These are phyloP conservation scores for Zizania latifolia DNA, from an alignment of 176 grass and related monocot species.

Conservation along the genomic window DNA sequence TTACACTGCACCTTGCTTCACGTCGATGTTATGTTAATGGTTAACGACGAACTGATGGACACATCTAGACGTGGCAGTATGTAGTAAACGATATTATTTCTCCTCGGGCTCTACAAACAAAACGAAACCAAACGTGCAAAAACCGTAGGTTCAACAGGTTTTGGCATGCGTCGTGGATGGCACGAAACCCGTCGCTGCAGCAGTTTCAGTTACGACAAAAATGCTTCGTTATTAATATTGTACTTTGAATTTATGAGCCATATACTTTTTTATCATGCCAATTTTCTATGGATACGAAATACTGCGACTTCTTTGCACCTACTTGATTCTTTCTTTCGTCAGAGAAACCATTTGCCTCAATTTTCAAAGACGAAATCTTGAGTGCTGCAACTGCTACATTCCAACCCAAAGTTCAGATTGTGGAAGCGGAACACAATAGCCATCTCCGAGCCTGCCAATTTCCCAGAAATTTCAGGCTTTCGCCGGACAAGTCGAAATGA, in stretches of 20 bases:
- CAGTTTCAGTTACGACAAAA: neutral
- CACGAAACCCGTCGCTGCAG: neutral
- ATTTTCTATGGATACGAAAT: neutral
- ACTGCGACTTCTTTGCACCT: neutral
- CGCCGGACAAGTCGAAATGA: neutral
- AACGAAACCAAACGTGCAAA: neutral
- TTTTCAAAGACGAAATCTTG: neutral
- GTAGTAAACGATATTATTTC: neutral
- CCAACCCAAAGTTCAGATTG: neutral
- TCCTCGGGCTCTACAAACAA: neutral
- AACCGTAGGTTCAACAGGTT: neutral
- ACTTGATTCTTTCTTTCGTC: neutral
- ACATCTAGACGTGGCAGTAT: neutral
- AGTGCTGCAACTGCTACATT: neutral
- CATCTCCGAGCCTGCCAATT: neutral
- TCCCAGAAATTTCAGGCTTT: neutral
- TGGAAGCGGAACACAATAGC: neutral
- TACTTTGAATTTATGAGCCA: neutral
- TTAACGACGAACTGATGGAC: neutral
- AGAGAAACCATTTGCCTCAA: neutral
- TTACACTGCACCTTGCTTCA: neutral
- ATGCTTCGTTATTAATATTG: neutral
- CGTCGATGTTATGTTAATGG: neutral
- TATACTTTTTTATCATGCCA: neutral
- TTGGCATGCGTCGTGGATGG: neutral